Conservation (phyloP, 2,329 filamentous ascomycete genomes). For the Leptographium wingfieldii region DNA sequence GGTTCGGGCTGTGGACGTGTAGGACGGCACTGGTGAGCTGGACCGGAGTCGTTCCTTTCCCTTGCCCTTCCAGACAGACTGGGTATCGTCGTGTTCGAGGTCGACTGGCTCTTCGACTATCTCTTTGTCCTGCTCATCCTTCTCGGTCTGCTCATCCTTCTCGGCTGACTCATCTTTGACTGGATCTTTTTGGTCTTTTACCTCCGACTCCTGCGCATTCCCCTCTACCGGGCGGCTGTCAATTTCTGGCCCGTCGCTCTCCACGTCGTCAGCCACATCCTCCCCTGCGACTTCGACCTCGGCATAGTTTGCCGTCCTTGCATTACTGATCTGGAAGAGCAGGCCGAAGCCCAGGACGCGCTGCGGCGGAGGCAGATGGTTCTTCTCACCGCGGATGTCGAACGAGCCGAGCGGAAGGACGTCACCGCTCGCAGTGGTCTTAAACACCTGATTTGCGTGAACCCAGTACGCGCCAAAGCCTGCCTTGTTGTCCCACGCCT, state of each 20-base stretch:
- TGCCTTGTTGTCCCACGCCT: slow-evolving; percentile 92
- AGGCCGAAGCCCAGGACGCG: slow-evolving; percentile 78
- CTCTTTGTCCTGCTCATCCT: not conserved
- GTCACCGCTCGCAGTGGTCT: slow-evolving; percentile 67
- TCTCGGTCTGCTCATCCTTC: not conserved
- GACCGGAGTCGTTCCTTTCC: slow-evolving; percentile 12
- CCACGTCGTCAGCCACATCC: not conserved
- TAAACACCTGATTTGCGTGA: slow-evolving; percentile 77
- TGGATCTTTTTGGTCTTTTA: not conserved
- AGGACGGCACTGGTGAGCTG: slow-evolving; percentile 9
- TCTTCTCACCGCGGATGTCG: slow-evolving; percentile 74
- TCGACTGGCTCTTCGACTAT: slow-evolving; percentile 9
- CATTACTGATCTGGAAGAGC: slow-evolving; percentile 78
- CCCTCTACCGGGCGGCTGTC: not conserved
- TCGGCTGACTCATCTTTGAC: not conserved
- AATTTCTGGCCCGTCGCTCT: slow-evolving; percentile 5
- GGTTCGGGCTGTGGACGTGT: slow-evolving; percentile 26
- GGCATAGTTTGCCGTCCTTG: slow-evolving; percentile 38
- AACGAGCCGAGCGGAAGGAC: slow-evolving; percentile 70
- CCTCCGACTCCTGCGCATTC: not conserved
- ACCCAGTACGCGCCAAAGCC: slow-evolving; percentile 97
- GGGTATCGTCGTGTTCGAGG: slow-evolving; percentile 15
- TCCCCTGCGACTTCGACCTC: slow-evolving; percentile 4
- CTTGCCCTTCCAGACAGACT: slow-evolving; percentile 12
- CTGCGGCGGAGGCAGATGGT: slow-evolving; percentile 77